Evolutionary conservation across 2,329 filamentous ascomycete genomes (phyloP).

Genomic region (Fragosphaeria purpurea): DNA sequence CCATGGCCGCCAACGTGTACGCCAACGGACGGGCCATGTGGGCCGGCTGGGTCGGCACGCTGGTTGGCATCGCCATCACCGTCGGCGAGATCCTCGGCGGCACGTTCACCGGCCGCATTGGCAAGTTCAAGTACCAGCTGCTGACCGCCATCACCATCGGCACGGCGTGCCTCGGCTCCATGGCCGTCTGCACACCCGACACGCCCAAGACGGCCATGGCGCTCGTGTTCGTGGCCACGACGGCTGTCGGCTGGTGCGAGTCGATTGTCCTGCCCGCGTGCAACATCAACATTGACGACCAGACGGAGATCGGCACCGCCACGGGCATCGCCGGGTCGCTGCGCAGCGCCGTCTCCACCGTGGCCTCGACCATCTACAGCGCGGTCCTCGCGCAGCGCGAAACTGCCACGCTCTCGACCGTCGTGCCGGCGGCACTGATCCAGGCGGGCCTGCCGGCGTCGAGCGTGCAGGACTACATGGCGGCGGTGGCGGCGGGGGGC

Average conservation of each 20-base stretch:
- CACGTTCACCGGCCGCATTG: slow-evolving; percentile 13
- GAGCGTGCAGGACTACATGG: slow-evolving; percentile 16
- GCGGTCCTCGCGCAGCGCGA: slow-evolving; percentile 20
- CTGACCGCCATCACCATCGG: slow-evolving; percentile 17
- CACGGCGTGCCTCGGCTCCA: slow-evolving; percentile 14
- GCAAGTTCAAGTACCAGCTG: slow-evolving; percentile 16
- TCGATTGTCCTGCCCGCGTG: slow-evolving; percentile 16
- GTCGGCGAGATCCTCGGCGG: slow-evolving; percentile 20
- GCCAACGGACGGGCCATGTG: slow-evolving; percentile 13
- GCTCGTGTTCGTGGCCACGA: slow-evolving; percentile 11
- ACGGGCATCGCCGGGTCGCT: slow-evolving; percentile 18
- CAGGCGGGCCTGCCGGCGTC: slow-evolving; percentile 19
- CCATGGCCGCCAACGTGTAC: slow-evolving; percentile 16
- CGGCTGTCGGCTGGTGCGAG: slow-evolving; percentile 20
- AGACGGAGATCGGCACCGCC: slow-evolving; percentile 20
- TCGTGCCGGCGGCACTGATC: slow-evolving; percentile 19
- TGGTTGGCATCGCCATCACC: slow-evolving; percentile 17
- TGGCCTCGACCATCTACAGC: slow-evolving; percentile 19
- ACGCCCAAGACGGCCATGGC: slow-evolving; percentile 14
- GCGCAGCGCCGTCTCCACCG: slow-evolving; percentile 14
- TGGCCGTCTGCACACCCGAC: slow-evolving; percentile 11
- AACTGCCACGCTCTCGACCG: slow-evolving; percentile 14
- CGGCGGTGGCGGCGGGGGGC: slow-evolving; percentile 13
- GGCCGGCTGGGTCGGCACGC: slow-evolving; percentile 12
- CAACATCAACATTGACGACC: slow-evolving; percentile 18